Evolutionary conservation across 164 flowering plant genomes (phyloP), one percentile per base, ranked within the genome.

Genomic region (Umbilicus rupestris): DNA sequence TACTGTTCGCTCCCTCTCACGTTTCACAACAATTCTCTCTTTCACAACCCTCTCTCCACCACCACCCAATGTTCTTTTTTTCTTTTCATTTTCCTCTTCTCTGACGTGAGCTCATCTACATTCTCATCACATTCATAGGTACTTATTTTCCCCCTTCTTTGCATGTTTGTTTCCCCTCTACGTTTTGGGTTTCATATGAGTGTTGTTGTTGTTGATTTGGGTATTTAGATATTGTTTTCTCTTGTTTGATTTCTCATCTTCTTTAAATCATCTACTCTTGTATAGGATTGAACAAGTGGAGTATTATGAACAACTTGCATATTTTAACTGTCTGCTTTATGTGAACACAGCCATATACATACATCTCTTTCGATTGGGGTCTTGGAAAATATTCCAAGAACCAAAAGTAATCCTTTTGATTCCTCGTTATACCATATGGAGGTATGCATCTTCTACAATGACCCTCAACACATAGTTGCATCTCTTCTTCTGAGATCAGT

Each of bases 1-100:
- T 68, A 63, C 65, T 70, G 19, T 64, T 49, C 78, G 71, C 69
- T 70, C 73, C 47, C 68, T 72, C 78, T 69, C 73, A 31, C 75
- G 59, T 70, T 75, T 65, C 35, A 9, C 39, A 33, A 41, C 19
- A 42, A 42, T 10, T 65, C 11, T 65, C 20, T 16, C 37, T 65
- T 16, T 39, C 29, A 5, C 22, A 28, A 10, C 44, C 47, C 16
- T 16, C 35, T 24, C 39, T 62, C 35, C 37, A 31, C 37, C 63
- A 14, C 39, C 19, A 4, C 19, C 37, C 62, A 7, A 22, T 22
- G 3, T 26, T 28, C 45, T 37, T 28, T 30, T 30, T 20, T 30
- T 24, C 55, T 31, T 64, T 47, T 63, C 28, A 50, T 39, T 22
- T 63, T 30, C 47, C 28, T 35, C 64, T 39, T 30, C 63, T 49